Conservation (phyloP, 2,329 filamentous ascomycete genomes). For the Claviceps arundinis region DNA sequence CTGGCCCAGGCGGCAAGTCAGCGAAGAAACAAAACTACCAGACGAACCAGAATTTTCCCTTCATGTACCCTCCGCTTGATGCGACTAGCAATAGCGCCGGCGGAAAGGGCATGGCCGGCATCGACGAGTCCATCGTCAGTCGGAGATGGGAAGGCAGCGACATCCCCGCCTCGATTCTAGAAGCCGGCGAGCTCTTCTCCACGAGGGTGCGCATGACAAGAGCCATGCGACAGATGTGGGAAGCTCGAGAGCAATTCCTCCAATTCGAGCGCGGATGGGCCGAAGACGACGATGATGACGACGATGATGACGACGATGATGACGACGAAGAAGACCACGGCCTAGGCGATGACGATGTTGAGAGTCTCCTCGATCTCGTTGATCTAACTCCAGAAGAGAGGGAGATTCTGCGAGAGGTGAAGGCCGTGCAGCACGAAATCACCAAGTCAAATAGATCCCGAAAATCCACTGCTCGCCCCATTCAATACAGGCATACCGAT, state of each 20-base stretch:
- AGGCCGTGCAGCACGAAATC: conserved; percentile 20
- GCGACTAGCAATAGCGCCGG: conserved; percentile 79
- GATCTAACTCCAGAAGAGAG: conserved; percentile 29
- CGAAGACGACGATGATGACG: conserved; percentile 26
- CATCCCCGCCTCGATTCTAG: conserved; percentile 85
- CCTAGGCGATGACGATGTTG: conserved; percentile 29
- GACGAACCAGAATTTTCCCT: conserved; percentile 96
- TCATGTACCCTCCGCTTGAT: conserved; percentile 90
- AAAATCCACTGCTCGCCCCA: not conserved
- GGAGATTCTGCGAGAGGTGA: conserved; percentile 29
- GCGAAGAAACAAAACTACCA: conserved; percentile 99
- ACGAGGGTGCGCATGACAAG: conserved; percentile 82
- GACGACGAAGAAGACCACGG: conserved; percentile 22
- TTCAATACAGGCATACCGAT: conserved; percentile 3
- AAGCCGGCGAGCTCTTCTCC: conserved; percentile 86
- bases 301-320: conserved; percentile 29
- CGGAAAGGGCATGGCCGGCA: conserved; percentile 70
- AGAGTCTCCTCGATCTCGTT: conserved; percentile 33
- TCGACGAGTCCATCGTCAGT: conserved; percentile 69
- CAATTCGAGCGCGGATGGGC: conserved; percentile 88
- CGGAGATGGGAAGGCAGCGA: conserved; percentile 88
- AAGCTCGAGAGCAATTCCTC: conserved; percentile 81
- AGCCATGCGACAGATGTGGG: conserved; percentile 86
- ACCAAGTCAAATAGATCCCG: conserved; percentile 10
- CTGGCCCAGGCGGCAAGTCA: conserved; percentile 72